These are phyloP conservation scores for Leptographium lundbergii DNA, from an alignment of 2,329 filamentous ascomycete species.

Conservation along the genomic window DNA sequence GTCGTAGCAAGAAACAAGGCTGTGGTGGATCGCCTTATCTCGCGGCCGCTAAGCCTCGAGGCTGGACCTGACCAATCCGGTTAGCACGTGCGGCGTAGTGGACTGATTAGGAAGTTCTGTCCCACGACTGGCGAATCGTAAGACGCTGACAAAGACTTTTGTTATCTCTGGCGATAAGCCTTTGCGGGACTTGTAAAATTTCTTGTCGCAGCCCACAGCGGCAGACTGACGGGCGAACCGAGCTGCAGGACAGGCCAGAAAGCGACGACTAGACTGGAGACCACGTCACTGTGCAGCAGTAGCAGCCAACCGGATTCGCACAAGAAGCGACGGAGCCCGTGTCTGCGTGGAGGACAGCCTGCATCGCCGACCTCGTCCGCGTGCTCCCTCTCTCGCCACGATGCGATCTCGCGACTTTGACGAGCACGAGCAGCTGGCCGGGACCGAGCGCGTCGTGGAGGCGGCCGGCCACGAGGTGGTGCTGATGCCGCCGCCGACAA, in stretches of 20 bases:
- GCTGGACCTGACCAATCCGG: not conserved
- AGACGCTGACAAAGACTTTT: not conserved
- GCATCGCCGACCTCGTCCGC: too few relatives aligned
- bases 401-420: not conserved
- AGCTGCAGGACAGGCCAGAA: not conserved
- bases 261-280: too few relatives aligned
- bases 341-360: too few relatives aligned
- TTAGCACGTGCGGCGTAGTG: not conserved
- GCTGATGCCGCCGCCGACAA: not conserved
- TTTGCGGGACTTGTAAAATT: not conserved
- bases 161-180: not conserved
- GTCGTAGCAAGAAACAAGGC: too few relatives aligned
- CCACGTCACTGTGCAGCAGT: too few relatives aligned
- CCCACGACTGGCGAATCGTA: not conserved
- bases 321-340: too few relatives aligned
- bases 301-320: too few relatives aligned
- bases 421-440: conserved; percentile 1
- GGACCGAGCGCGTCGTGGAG: not conserved
- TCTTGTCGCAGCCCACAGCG: too few relatives aligned
- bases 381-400: not conserved
- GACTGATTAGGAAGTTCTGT: not conserved
- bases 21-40: not conserved
- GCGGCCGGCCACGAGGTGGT: not conserved
- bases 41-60: not conserved
- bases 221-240: too few relatives aligned